Conservation (phyloP, 306 rosid species). For the Quillaja saponaria region DNA sequence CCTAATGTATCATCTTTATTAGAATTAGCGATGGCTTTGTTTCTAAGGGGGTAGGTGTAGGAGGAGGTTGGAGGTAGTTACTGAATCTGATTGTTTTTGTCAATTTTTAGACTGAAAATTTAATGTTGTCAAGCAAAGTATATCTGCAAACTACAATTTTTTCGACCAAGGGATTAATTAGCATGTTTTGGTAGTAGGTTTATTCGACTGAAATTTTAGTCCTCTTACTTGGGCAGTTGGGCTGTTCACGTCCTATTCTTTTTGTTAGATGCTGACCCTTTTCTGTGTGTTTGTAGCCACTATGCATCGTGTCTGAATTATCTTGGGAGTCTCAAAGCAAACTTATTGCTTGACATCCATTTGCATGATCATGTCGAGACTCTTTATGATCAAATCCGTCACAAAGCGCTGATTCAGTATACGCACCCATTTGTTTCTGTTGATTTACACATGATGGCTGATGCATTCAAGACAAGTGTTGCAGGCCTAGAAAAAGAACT, state of each 20-base stretch:
- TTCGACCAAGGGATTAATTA: not conserved
- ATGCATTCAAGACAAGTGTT: conserved; percentile 93
- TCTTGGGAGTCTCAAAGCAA: conserved; percentile 92
- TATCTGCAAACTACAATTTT: not conserved
- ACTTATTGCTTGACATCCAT: conserved; percentile 80
- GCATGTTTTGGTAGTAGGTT: not conserved
- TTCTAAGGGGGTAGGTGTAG: not conserved
- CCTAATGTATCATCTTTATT: not conserved
- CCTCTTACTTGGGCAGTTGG: not conserved
- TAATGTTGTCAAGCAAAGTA: conserved; percentile 4
- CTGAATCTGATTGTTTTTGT: conserved; percentile 10
- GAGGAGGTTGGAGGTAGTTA: conserved; percentile 2
- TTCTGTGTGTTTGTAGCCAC: conserved; percentile 58
- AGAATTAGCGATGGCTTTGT: conserved; percentile 1
- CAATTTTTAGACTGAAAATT: conserved; percentile 21
- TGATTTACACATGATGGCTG: conserved; percentile 87
- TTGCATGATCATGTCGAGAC: conserved; percentile 93
- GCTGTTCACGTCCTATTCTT: not conserved
- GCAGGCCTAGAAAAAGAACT: conserved; percentile 93
- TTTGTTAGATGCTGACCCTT: not conserved
- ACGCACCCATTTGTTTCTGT: conserved; percentile 94
- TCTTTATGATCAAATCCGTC: conserved; percentile 90
- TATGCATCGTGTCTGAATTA: conserved; percentile 96
- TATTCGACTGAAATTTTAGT: not conserved
- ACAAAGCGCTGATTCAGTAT: conserved; percentile 93